Percentiles rank a stretch among this genome's conserved stretches.
These are phyloP conservation scores for Bisporella sp. DNA, from an alignment of 2,329 filamentous ascomycete species.

Conservation along the genomic window DNA sequence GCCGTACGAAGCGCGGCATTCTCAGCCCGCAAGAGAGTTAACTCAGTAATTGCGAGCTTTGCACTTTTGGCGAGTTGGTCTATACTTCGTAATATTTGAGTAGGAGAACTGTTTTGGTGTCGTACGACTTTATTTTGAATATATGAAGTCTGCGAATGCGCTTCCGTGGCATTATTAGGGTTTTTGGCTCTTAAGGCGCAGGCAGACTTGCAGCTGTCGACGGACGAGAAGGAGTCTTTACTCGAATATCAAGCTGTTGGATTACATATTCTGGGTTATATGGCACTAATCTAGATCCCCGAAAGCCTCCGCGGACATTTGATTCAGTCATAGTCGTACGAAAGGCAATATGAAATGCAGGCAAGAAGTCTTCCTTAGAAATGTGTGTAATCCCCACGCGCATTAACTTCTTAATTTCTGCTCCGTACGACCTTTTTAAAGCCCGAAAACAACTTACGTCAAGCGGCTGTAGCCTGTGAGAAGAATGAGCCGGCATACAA, in stretches of 20 bases:
- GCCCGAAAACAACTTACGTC: too few relatives aligned
- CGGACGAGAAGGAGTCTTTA: conserved; percentile 29
- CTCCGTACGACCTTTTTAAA: too few relatives aligned
- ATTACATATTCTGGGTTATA: background rate
- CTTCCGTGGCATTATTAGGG: background rate
- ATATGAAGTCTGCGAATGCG: background rate
- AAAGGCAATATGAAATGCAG: conserved; percentile 2
- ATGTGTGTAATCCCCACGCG: background rate
- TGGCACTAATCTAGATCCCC: background rate
- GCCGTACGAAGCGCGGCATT: background rate
- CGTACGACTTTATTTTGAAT: background rate
- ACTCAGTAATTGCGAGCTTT: background rate
- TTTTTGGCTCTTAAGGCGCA: background rate
- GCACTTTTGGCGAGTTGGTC: background rate
- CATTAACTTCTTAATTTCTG: background rate
- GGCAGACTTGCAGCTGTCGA: background rate
- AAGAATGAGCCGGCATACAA: too few relatives aligned
- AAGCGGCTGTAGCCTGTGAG: too few relatives aligned
- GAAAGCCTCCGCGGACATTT: conserved; percentile 14
- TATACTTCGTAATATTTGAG: background rate
- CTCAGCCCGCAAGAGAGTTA: background rate
- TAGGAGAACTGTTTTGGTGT: background rate
- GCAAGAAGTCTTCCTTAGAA: conserved; percentile 23
- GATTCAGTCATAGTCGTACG: background rate
- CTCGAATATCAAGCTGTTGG: background rate